Evolutionary conservation across 495 filamentous ascomycete genomes (phyloP), one percentile per base, ranked within the genome.

Genomic region (Antarctomyces pellizariae): DNA sequence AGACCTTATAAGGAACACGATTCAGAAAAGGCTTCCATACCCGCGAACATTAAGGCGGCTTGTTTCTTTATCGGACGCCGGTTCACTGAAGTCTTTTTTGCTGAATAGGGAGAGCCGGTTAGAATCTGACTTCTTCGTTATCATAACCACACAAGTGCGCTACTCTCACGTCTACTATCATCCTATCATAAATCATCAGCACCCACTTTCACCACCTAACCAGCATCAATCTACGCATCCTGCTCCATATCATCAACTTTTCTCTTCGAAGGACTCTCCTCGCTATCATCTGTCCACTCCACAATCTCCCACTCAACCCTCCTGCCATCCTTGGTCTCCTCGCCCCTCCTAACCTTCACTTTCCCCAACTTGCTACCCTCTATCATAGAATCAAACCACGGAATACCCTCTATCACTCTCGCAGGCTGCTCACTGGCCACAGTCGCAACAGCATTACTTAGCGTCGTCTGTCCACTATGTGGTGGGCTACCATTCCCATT

Each of bases 331-430:
- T 48, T 40, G 13, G 52, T 49, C 24, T 54, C 47, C 1, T 60
- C 56, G 13, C 71, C 67, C 40, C 57, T 61, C 36, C 54, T 49
- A 32, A 62, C 49, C 44, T 67, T 70, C 40, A 82, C 45, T 11
- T 49, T 60, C 7, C 76, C 77, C 18, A 89, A 46, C 22, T 50
- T 52, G 38, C 74, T 80, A 16, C 77, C 71, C 33, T 73, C 60
- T 1, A 82, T 57, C 62, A 90, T 63, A 32, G 57, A 60, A 36
- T 89, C 77, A 38, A 89, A 79, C 78, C 78, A 90, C 2, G 75
- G 73, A 23, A 75, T 51, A 5, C 64, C 68, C n/a, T 37, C 46
- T 43, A 20, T 39, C 47, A 29, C 27, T 41, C 22, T 7, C 22
- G 32, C 36, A 23, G 28, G 35, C 26, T 43, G 36, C 9, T 28